Evolutionary conservation across 129 eudicot species (phyloP), one percentile per base, ranked within the genome.

Genomic region (sunflower (Helianthus annuus)): DNA sequence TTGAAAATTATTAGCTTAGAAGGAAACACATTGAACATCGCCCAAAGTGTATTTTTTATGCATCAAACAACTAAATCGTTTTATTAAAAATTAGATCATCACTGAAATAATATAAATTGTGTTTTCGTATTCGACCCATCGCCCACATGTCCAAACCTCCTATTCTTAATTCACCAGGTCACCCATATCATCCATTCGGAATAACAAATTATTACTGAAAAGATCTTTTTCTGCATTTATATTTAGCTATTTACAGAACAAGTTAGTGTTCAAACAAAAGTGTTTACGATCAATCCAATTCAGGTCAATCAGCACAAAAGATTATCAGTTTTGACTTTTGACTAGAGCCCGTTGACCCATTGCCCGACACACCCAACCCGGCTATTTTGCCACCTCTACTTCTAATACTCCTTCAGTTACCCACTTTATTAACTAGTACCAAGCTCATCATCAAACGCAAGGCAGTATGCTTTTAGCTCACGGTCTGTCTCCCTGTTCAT

Each of bases 401-500:
- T 19, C 57, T 15, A 16, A 44, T 62, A 57, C 45, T 60, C 73
- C 19, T 53, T 75, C 69, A 64, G 68, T 69, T 70, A 65, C 78
- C 72, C 69, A 69, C 70, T 80, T 69, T 76, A 73, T 24, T 73
- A 54, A 74, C 61, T 10, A 76, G 64, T 70, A 94, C 98, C 96
- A 54, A 74, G 85, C 80, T 90, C 99, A 83, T 95, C 91, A 64
- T 91, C 99, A 74, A 95, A 95, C 27, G 97, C 97, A 77, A 95
- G 97, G 80, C 97, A 95, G 64, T 90, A 91, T 36, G 99, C 97
- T 81, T 95, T 95, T 42, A 95, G 85, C 78, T 95, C 99, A 22
- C 97, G 96, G 52, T 95, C 97, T 51, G 97, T 90, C 83, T 95
- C 99, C 80, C 99, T 86, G 71, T 95, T 95, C 97, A 95, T 95